phyloP scores from a whole-genome alignment of 202 grass and related monocot genomes.

The Dendrocalamus latiflorus region DNA sequence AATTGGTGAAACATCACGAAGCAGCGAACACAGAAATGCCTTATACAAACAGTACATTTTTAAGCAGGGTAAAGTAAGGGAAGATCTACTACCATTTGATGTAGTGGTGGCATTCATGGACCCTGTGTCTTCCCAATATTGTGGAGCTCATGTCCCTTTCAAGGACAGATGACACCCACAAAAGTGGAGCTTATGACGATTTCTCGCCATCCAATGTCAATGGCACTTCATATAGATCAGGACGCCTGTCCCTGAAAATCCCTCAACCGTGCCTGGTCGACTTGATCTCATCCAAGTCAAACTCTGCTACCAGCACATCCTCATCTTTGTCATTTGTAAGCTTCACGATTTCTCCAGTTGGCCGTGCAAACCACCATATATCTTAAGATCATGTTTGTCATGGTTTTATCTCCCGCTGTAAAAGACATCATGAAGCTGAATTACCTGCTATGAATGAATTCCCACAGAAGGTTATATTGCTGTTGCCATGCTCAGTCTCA shows the following conservation, averaged over 20 bases:
- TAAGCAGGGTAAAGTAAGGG: background rate
- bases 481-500: constrained; percentile 80
- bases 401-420: background rate
- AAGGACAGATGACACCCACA: background rate
- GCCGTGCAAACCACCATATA: constrained; percentile 29
- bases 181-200: background rate
- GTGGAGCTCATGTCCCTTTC: constrained; percentile 5
- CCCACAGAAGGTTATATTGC: constrained; percentile 71
- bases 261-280: constrained; percentile 72
- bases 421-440: background rate
- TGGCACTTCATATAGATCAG: constrained; percentile 77
- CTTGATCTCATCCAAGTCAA: constrained; percentile 84
- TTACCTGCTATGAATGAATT: constrained; percentile 92
- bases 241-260: constrained; percentile 74
- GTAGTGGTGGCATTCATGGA: background rate
- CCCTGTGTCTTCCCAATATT: constrained; percentile 4
- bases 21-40: background rate
- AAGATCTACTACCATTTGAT: constrained; percentile 12
- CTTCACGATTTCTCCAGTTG: constrained; percentile 77
- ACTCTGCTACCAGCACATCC: constrained; percentile 65
- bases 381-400: background rate
- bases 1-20: background rate
- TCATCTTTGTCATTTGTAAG: constrained; percentile 84
- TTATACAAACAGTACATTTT: background rate
- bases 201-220: constrained; percentile 67